phyloP scores from a whole-genome alignment of 305 asterid species.

The Fraxinus nigra region DNA sequence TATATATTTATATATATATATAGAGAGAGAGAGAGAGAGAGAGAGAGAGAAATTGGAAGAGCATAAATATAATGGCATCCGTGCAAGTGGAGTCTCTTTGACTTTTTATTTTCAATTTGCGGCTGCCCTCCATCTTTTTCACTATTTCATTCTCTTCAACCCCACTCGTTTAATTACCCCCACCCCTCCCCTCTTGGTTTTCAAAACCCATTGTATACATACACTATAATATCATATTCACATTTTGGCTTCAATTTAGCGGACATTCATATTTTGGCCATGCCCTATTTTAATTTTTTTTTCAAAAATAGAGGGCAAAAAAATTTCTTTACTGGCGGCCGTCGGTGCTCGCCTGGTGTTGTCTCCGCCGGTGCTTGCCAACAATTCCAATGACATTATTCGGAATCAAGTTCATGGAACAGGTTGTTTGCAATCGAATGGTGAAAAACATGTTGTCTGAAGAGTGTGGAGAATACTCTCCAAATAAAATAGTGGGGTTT shows the following conservation, averaged over 20 bases:
- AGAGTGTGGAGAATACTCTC: neutral
- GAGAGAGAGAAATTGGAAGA: neutral
- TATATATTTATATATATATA: too few relatives aligned
- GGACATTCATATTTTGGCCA: too few relatives aligned
- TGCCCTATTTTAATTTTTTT: too few relatives aligned
- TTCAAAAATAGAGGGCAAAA: too few relatives aligned
- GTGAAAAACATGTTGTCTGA: neutral
- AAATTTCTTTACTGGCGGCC: too few relatives aligned
- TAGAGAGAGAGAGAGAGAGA: too few relatives aligned
- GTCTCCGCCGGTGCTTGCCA: neutral
- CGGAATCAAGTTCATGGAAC: neutral
- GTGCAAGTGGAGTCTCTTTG: conserved; percentile 44
- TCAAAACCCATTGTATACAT: neutral
- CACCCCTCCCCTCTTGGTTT: neutral
- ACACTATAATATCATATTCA: neutral
- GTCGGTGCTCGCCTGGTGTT: too few relatives aligned
- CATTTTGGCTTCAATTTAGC: too few relatives aligned
- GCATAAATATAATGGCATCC: conserved; percentile 32
- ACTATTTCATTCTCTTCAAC: conserved; percentile 7
- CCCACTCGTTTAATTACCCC: too few relatives aligned
- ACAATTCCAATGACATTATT: neutral
- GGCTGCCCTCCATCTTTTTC: conserved; percentile 3
- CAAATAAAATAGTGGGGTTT: neutral
- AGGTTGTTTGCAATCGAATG: neutral
- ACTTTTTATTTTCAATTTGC: conserved; percentile 27